Percentiles rank a stretch among this genome's conserved stretches.
Evolutionary conservation across 1,139 yeast genomes (phyloP).

Genomic region (Schwanniomyces etchellsii): DNA sequence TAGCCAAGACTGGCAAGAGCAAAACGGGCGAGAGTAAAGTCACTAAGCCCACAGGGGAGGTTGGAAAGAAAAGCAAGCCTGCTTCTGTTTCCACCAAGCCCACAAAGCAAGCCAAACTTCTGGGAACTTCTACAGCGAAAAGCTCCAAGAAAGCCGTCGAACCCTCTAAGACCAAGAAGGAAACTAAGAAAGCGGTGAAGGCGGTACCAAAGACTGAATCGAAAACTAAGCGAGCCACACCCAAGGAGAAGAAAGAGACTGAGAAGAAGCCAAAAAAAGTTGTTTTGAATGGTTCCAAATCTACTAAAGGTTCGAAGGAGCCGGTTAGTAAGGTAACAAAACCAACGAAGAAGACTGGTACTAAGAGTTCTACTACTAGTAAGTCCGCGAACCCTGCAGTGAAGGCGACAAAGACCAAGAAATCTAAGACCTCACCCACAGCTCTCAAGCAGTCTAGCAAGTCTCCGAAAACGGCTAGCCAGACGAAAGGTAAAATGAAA

Average conservation of each 20-base stretch:
- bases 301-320: too few relatives aligned
- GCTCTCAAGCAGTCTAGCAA: neutral
- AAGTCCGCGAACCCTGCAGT: slow-evolving; percentile 10
- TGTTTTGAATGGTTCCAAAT: too few relatives aligned
- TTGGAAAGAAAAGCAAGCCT: slow-evolving; percentile 8
- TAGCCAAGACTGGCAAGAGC: slow-evolving; percentile 41
- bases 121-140: slow-evolving; percentile 14
- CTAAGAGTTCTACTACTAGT: slow-evolving; percentile 9
- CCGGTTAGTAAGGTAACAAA: too few relatives aligned
- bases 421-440: neutral
- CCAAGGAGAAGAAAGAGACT: slow-evolving; percentile 15
- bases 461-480: too few relatives aligned
- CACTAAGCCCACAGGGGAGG: slow-evolving; percentile 13
- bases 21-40: slow-evolving; percentile 15
- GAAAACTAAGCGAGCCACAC: slow-evolving; percentile 7
- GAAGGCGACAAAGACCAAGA: slow-evolving; percentile 8
- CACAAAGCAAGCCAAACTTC: too few relatives aligned
- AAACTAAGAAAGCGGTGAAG: slow-evolving; percentile 13
- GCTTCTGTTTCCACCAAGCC: slow-evolving; percentile 12
- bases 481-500: too few relatives aligned
- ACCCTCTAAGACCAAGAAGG: slow-evolving; percentile 15
- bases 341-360: too few relatives aligned
- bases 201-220: slow-evolving; percentile 12
- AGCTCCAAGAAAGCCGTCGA: slow-evolving; percentile 12
- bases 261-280: slow-evolving; percentile 18